phyloP scores from a whole-genome alignment of 306 rosid genomes.

The Chamaecrista fasciculata region DNA sequence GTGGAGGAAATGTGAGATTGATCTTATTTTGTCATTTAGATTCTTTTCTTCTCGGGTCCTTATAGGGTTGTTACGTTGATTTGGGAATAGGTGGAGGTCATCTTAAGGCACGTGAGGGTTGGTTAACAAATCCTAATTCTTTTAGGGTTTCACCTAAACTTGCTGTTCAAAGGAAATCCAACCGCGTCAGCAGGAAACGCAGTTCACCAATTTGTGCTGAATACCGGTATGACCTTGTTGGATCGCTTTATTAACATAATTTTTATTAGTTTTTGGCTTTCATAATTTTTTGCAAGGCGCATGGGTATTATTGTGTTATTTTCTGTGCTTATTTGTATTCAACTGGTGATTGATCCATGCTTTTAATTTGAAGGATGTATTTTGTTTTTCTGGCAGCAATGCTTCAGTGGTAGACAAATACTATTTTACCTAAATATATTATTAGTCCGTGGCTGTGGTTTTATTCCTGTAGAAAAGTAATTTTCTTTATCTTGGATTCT shows the following conservation, averaged over 20 bases:
- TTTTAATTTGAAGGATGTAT: neutral
- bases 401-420: neutral
- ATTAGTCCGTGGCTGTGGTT: neutral
- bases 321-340: neutral
- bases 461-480: neutral
- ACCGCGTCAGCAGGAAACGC: conserved; percentile 39
- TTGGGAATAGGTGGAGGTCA: conserved; percentile 54
- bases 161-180: conserved; percentile 44
- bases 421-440: neutral
- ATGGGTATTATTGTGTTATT: neutral
- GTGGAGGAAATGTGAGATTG: neutral
- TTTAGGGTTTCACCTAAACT: conserved; percentile 50
- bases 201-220: conserved; percentile 58
- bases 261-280: neutral
- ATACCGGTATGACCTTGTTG: conserved; percentile 45
- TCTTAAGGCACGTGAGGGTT: conserved; percentile 49
- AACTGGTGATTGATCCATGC: neutral
- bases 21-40: neutral
- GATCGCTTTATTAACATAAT: conserved; percentile 10
- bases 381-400: neutral
- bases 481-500: neutral
- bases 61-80: neutral
- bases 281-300: too few relatives aligned
- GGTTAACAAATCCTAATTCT: conserved; percentile 39
- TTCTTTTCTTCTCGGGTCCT: neutral